Base-by-base conservation (phyloP, 768 basidiomycete species). In the Hydnomerulius pinastri region DNA sequence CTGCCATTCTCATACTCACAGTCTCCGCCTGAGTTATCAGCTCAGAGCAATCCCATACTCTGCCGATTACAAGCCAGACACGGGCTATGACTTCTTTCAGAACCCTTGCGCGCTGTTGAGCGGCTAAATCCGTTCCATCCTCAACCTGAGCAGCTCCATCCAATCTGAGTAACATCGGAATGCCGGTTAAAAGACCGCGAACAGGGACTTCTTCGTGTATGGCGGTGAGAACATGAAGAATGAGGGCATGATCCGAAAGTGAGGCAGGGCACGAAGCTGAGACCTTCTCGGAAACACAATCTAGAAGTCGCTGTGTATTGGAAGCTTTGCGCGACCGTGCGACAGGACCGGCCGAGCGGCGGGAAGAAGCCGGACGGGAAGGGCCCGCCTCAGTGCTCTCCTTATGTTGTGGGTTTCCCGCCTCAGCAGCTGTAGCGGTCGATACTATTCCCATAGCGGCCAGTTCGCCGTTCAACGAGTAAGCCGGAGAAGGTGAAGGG, bases 101-200 rank as follows among this genome's bases (percentile, higher is more conserved):
- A 4, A 77, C 78, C 48, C 67, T 72, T 21, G 74, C 71, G 51
- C 82, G 81, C 54, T 73, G 73, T 18, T 69, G 62, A 23, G 62
- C 64, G n/a, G 67, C 65, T 38, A 62, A 46, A 51, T 80, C 74
- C 27, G 71, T 67, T 10, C 62, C 60, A 15, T 74, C 71, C n/a
- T 74, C 73, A 23, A 73, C 58, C 28, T 73, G 73, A 4, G 79
- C 71, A 9, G 80, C 80, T 6, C 60, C 66, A 48, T 90, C 81
- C 43, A 96, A 66, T 2, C 89, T 84, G n/a, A 91, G 63, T 23
- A 97, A 68, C 90, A 97, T 93, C 4, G 94, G 93, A 28, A 91
- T 70, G 18, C 92, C 90, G 2, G 84, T 82, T 15, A 93, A 69
- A 33, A 96, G 59, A 2, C 84, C 87, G 35, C 86, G 81, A 23